A percentile compares a stretch with the other conserved stretches of the same genome.
phyloP scores from a whole-genome alignment of 2,329 filamentous ascomycete species.

The Claviceps spartinae region DNA sequence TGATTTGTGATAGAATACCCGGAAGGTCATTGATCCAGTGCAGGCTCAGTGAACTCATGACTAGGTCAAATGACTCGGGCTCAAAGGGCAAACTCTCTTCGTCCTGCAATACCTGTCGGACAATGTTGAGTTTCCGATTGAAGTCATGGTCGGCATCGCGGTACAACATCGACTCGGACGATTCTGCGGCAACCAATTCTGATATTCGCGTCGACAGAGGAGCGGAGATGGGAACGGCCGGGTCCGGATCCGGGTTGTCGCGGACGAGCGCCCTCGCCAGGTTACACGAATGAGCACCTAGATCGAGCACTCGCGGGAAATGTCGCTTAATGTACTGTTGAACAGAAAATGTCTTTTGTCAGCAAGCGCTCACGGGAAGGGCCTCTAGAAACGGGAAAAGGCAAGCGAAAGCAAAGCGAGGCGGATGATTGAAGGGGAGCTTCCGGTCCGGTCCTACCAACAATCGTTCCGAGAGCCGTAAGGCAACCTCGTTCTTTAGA shows the following conservation, averaged over 20 bases:
- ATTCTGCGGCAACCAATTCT: constrained; percentile 68
- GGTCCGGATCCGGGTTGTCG: constrained; percentile 50
- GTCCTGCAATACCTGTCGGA: constrained; percentile 59
- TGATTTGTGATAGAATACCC: constrained; percentile 69
- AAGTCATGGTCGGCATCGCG: constrained; percentile 65
- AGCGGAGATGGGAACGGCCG: constrained; percentile 40
- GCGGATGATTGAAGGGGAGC: neutral
- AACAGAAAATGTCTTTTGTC: neutral
- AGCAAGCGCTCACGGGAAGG: neutral
- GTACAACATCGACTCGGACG: constrained; percentile 63
- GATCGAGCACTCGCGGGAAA: constrained; percentile 74
- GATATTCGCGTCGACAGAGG: constrained; percentile 60
- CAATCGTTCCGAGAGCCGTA: constrained; percentile 70
- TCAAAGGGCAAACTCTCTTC: constrained; percentile 66
- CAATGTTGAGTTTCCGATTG: constrained; percentile 59
- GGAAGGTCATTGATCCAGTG: constrained; percentile 98
- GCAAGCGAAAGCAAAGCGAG: neutral
- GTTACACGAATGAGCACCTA: constrained; percentile 93
- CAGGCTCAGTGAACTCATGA: constrained; percentile 76
- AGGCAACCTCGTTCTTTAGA: constrained; percentile 81
- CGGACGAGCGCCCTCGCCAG: constrained; percentile 69
- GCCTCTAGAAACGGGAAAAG: neutral
- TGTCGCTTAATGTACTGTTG: constrained; percentile 76
- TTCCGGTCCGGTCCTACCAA: constrained; percentile 37
- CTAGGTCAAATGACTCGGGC: constrained; percentile 69